Conservation (phyloP, 345 rosid genomes). For the Populus euphratica region DNA sequence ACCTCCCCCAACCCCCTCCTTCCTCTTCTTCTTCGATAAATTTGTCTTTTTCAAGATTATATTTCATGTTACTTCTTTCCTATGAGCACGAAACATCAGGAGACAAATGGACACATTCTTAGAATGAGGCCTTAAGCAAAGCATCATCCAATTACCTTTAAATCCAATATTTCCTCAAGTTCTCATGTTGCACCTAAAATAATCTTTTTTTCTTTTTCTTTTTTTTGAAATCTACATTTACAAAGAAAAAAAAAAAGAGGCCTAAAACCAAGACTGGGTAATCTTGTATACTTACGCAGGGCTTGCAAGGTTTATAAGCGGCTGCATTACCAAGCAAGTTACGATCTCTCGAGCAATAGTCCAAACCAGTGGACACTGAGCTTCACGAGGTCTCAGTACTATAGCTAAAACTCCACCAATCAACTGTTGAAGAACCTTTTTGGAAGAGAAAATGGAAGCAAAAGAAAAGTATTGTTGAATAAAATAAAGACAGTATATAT, state of each 20-base stretch:
- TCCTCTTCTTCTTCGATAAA: neutral
- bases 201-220: neutral
- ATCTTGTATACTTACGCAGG: slow-evolving; percentile 60
- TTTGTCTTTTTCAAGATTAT: neutral
- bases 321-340: slow-evolving; percentile 92
- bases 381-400: slow-evolving; percentile 83
- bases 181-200: neutral
- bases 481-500: slow-evolving; percentile 1
- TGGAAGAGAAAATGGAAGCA: slow-evolving; percentile 3
- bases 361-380: slow-evolving; percentile 85
- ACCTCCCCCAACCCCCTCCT: neutral
- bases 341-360: slow-evolving; percentile 90
- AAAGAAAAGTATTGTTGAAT: slow-evolving; percentile 4
- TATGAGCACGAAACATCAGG: neutral
- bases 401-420: slow-evolving; percentile 81
- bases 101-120: neutral
- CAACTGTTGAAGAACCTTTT: slow-evolving; percentile 76
- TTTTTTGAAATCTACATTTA: neutral
- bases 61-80: neutral
- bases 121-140: neutral
- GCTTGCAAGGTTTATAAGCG: slow-evolving; percentile 75
- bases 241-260: no score
- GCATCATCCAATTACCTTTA: neutral
- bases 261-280: neutral
- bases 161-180: neutral